These are phyloP conservation scores for Euphrasia arctica DNA, from an alignment of 305 asterid genomes.

Conservation along the genomic window DNA sequence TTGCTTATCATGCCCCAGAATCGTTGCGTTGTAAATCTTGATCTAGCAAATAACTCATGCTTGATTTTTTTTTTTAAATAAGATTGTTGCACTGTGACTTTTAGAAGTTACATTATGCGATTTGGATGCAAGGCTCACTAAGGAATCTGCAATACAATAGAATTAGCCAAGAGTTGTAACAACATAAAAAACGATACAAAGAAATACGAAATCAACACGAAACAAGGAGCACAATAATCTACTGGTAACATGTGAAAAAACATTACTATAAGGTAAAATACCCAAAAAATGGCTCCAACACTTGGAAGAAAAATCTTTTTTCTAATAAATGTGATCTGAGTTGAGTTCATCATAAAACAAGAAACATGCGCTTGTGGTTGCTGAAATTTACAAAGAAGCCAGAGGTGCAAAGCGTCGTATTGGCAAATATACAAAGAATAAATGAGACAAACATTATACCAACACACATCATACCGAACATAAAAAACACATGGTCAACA, in stretches of 20 bases:
- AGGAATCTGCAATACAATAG: no score
- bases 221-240: no score
- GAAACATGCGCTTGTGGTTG: neutral
- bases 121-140: neutral
- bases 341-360: neutral
- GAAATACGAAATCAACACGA: no score
- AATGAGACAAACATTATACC: slow-evolving; percentile 6
- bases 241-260: no score
- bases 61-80: neutral
- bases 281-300: no score
- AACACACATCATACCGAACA: neutral
- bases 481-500: neutral
- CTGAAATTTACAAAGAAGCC: neutral
- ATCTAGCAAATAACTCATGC: slow-evolving; percentile 14
- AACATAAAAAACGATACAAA: neutral
- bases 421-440: slow-evolving; percentile 17
- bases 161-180: neutral
- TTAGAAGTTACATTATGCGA: neutral
- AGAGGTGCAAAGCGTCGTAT: neutral
- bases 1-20: neutral
- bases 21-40: slow-evolving; percentile 18
- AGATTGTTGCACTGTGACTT: neutral
- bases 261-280: no score
- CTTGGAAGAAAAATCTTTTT: no score
- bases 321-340: neutral